Percentiles rank a stretch among this genome's conserved stretches.
Evolutionary conservation across 768 basidiomycete genomes (phyloP).

Genomic region (Lentinula sp.): DNA sequence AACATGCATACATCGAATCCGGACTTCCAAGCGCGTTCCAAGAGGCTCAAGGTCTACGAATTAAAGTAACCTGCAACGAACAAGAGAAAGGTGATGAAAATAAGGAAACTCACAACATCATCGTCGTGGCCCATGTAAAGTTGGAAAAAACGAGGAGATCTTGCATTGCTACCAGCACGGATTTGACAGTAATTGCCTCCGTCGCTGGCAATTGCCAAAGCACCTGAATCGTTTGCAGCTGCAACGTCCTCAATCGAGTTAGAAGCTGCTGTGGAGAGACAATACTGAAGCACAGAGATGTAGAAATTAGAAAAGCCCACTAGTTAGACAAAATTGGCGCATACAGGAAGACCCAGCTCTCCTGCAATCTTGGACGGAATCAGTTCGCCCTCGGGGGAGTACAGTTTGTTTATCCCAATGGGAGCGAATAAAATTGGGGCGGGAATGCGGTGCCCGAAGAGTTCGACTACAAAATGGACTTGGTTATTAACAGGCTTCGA

Average conservation of each 20-base stretch:
- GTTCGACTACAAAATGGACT: conserved; percentile 20
- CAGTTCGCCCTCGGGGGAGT: conserved; percentile 38
- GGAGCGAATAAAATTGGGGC: conserved; percentile 52
- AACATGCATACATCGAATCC: conserved; percentile 44
- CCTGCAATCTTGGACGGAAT: conserved; percentile 40
- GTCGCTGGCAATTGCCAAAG: conserved; percentile 27
- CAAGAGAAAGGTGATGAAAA: background rate
- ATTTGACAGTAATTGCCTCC: conserved; percentile 27
- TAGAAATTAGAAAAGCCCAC: background rate
- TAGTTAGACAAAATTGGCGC: conserved; percentile 6
- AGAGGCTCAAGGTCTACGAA: conserved; percentile 34
- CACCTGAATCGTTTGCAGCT: conserved; percentile 36
- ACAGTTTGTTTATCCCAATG: conserved; percentile 50
- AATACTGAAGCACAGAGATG: conserved; percentile 27
- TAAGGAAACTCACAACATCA: conserved; percentile 28
- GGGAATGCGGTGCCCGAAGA: conserved; percentile 42
- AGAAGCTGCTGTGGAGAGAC: conserved; percentile 44
- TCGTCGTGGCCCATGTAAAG: conserved; percentile 52
- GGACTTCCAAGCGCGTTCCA: conserved; percentile 38
- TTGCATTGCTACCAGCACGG: conserved; percentile 25
- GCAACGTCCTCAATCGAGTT: conserved; percentile 49
- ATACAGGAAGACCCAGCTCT: conserved; percentile 37
- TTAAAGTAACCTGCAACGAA: background rate
- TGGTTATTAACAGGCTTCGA: too few species aligned
- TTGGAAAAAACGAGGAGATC: conserved; percentile 46